Conservation (phyloP, 306 rosid species). For the Casuarina glauca region DNA sequence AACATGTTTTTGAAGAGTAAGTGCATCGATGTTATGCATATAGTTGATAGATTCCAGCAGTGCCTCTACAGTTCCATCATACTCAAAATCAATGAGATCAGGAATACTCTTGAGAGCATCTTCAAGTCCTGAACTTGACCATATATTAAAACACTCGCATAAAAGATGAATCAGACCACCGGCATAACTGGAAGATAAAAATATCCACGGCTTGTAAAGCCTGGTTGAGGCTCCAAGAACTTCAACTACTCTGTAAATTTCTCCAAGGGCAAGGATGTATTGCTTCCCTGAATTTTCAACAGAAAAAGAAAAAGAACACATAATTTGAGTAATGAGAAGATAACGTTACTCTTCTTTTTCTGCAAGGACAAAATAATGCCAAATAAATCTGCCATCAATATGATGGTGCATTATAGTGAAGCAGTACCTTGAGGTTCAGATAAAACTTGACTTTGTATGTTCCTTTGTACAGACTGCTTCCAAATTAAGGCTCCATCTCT, state of each 20-base stretch:
- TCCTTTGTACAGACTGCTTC: slow-evolving; percentile 59
- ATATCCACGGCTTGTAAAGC: slow-evolving; percentile 72
- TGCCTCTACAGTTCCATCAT: slow-evolving; percentile 31
- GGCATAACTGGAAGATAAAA: slow-evolving; percentile 45
- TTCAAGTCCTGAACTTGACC: slow-evolving; percentile 80
- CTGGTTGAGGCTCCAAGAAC: slow-evolving; percentile 65
- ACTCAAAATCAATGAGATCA: slow-evolving; percentile 35
- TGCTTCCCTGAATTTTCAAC: slow-evolving; percentile 53
- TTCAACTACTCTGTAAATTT: slow-evolving; percentile 75
- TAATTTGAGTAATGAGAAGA: neutral
- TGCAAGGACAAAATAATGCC: neutral
- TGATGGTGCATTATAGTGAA: slow-evolving; percentile 26
- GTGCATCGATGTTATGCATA: slow-evolving; percentile 58
- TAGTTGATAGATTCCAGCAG: slow-evolving; percentile 59
- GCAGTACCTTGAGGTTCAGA: slow-evolving; percentile 65
- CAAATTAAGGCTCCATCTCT: slow-evolving; percentile 77
- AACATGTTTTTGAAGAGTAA: slow-evolving; percentile 48
- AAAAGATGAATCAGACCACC: slow-evolving; percentile 48
- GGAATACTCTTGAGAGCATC: slow-evolving; percentile 62
- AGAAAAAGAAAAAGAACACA: slow-evolving; percentile 7
- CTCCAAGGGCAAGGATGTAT: slow-evolving; percentile 73
- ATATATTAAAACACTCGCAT: slow-evolving; percentile 56
- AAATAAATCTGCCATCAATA: slow-evolving; percentile 16
- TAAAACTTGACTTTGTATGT: slow-evolving; percentile 52
- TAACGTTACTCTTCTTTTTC: neutral